Evolutionary conservation across 2,329 filamentous ascomycete species (phyloP).

Genomic region (Whalleya microplaca): DNA sequence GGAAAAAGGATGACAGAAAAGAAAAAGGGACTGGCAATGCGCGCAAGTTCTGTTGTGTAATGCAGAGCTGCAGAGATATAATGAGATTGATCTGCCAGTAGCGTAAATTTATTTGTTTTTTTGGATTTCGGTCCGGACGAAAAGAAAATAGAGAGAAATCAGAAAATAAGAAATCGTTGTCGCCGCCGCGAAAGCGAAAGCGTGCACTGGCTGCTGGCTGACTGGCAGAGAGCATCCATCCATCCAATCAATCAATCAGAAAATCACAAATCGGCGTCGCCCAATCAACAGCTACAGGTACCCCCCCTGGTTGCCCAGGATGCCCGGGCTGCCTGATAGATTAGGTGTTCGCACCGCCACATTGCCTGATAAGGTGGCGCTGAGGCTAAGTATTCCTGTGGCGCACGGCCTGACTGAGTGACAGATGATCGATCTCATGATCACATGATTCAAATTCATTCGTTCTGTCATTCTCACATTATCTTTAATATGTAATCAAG

Average conservation of each 20-base stretch:
- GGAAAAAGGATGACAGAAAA: not conserved
- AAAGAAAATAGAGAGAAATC: constrained; percentile 9
- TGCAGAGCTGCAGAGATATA: not conserved
- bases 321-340: not conserved
- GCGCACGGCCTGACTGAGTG: no score
- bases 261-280: constrained; percentile 19
- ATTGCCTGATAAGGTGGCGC: no score
- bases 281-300: constrained; percentile 18
- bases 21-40: not conserved
- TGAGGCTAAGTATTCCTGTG: no score
- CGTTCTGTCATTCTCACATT: no score
- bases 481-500: no score
- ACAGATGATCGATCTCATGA: no score
- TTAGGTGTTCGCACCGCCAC: no score
- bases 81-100: not conserved
- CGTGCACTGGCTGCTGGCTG: no score
- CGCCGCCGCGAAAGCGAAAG: constrained; percentile 19
- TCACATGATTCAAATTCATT: no score
- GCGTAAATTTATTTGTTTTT: not conserved
- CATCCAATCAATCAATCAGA: constrained; percentile 21
- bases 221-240: not conserved
- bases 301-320: no score
- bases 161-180: constrained; percentile 22
- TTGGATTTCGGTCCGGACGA: not conserved
- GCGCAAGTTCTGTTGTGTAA: not conserved